Evolutionary conservation across 345 rosid genomes (phyloP), one percentile per base, ranked within the genome.

Genomic region (Murraya paniculata): DNA sequence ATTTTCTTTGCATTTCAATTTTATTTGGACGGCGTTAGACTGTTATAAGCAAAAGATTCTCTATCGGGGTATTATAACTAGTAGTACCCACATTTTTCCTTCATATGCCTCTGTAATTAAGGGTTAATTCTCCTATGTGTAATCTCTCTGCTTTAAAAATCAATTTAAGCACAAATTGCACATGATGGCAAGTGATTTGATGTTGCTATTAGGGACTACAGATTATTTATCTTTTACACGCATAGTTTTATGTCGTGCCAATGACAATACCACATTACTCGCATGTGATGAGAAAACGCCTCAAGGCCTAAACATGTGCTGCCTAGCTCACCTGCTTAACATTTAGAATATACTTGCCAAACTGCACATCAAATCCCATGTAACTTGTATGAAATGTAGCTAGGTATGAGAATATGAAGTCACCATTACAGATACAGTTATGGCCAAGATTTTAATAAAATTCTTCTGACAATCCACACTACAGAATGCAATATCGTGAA

Each of bases 241-340:
- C 41, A 35, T 64, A 53, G 56, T 45, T 66, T 78, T n/a, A 24
- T 7, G 72, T 30, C 68, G 68, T 39, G 66, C 56, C 18, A 64
- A 21, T 67, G 61, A 56, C n/a, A 60, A 64, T 25, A 6, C 35
- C 35, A 64, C 71, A 35, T 28, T 66, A 53, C 31, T 77, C 21
- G 75, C 83, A 65, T 77, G 82, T 71, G 69, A 81, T 53, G 79
- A 55, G 69, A 41, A 39, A 22, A 9, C 13, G 8, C 9, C 19
- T 27, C 2, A 6, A 48, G 11, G 73, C 39, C n/a, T n/a, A 65
- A 50, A 71, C 78, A 78, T 75, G 82, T 64, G 83, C 61, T 74
- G 56, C 74, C 61, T 45, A 69, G 41, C 75, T 77, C 55, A 70
- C 53, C 71, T 64, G 64, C n/a, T 30, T 68, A 45, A 55, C 74